phyloP scores from a whole-genome alignment of 2,329 filamentous ascomycete species.

The Xylaria multiplex region DNA sequence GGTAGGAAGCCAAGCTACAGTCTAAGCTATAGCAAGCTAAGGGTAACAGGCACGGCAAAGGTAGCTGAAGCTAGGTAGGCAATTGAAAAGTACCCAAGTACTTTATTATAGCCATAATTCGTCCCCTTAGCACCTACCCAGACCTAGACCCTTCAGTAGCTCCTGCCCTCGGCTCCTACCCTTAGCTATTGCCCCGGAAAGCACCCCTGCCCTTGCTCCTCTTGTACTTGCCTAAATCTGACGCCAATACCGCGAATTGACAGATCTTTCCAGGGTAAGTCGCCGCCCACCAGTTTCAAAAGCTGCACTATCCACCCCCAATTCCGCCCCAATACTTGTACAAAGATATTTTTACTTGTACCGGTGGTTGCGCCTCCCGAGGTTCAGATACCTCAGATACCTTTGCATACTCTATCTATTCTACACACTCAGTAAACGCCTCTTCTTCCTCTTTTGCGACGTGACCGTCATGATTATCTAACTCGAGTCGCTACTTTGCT shows the following conservation, averaged over 20 bases:
- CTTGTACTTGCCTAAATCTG: constrained; percentile 31
- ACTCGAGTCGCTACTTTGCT: not conserved
- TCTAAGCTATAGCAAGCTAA: too few species aligned
- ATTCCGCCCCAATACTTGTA: too few species aligned
- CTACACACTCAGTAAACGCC: constrained; percentile 3
- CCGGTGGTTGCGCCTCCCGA: not conserved
- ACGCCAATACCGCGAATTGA: constrained; percentile 14
- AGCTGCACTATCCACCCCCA: not conserved
- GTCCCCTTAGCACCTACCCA: too few species aligned
- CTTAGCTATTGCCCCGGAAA: not conserved
- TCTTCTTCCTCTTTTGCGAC: constrained; percentile 5
- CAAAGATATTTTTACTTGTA: not conserved
- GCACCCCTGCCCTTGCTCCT: constrained; percentile 25
- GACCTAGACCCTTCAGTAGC: too few species aligned
- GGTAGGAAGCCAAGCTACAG: too few species aligned
- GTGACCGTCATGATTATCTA: constrained; percentile 1
- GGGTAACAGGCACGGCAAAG: too few species aligned
- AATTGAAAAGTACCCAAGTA: not conserved
- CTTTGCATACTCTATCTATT: too few species aligned
- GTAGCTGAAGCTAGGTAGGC: not conserved
- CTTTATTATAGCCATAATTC: not conserved
- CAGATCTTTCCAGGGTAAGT: constrained; percentile 14
- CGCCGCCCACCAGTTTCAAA: constrained; percentile 10
- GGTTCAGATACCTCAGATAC: not conserved
- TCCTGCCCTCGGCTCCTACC: too few species aligned